Evolutionary conservation across 352 stramenopile genomes (phyloP), one percentile per base, ranked within the genome.

Genomic region (Phytophthora megakarya): DNA sequence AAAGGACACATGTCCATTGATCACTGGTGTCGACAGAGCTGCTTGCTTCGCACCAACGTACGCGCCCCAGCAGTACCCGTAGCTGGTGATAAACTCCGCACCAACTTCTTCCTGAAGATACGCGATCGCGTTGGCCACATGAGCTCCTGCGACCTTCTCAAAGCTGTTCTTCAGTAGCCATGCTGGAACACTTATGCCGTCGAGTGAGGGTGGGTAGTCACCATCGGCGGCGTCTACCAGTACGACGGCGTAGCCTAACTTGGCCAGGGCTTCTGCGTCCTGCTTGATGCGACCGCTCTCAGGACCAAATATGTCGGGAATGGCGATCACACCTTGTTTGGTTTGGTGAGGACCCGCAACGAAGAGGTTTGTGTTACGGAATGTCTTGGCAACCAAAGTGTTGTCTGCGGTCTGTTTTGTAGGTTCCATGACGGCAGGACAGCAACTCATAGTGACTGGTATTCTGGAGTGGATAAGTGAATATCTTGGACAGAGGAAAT

Each of bases 401-500:
- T 53, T 57, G 9, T 53, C 44, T 10, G 40, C 64, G 15, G 28
- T 58, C 21, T 37, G 50, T 39, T 54, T 49, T n/a, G 53, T 21
- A 32, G 75, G 48, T 61, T 72, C 49, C 46, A 75, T 73, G 37
- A 40, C 46, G 40, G 54, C 40, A 32, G 78, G 75, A 49, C 78
- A 87, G 73, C 73, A 87, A 69, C 59, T 78, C 73, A 76, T 76
- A n/a, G n/a, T n/a, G n/a, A n/a, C n/a, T n/a, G n/a, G n/a, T n/a
- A n/a, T n/a, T n/a, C n/a, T n/a, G n/a, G n/a, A n/a, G n/a, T n/a
- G n/a, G n/a, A n/a, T n/a, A n/a, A n/a, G n/a, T n/a, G n/a, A n/a
- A n/a, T n/a, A n/a, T n/a, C n/a, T n/a, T n/a, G n/a, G n/a, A n/a
- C n/a, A n/a, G n/a, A n/a, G n/a, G n/a, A n/a, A n/a, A n/a, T n/a